Evolutionary conservation across 228 moss, liverwort and hornwort species (phyloP).

Genomic region (Sphagnum magellanicum): DNA sequence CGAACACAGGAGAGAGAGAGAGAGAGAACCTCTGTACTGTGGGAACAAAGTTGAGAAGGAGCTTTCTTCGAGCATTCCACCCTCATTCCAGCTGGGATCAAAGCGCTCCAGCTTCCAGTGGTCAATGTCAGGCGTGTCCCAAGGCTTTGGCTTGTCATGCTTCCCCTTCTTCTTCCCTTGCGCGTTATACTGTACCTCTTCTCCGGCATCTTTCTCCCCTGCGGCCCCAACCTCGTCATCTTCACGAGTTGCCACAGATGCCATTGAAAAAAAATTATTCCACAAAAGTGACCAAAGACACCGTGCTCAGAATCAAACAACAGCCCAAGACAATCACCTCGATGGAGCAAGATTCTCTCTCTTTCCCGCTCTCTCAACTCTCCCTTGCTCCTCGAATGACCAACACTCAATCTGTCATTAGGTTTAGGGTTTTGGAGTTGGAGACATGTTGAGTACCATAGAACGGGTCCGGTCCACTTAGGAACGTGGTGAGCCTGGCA

Average conservation of each 20-base stretch:
- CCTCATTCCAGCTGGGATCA: slow-evolving; percentile 65
- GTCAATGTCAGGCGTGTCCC: slow-evolving; percentile 88
- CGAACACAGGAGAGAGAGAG: not conserved
- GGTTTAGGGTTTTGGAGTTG: no score
- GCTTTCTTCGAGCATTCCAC: slow-evolving; percentile 95
- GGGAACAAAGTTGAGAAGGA: slow-evolving; percentile 98
- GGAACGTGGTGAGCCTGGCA: no score
- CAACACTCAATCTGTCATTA: no score
- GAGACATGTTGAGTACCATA: no score
- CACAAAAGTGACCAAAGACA: no score
- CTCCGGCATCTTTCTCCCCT: slow-evolving; percentile 1
- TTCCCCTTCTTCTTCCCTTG: slow-evolving; percentile 77
- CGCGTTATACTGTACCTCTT: slow-evolving; percentile 19
- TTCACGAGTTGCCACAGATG: not conserved
- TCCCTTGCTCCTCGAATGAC: no score
- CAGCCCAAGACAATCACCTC: no score
- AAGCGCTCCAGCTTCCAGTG: slow-evolving; percentile 95
- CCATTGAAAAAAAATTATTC: not conserved
- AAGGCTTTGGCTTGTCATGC: slow-evolving; percentile 90
- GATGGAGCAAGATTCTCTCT: no score
- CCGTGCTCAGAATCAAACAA: no score
- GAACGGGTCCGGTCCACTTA: no score
- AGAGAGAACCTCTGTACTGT: slow-evolving; percentile 62
- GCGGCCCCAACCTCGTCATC: slow-evolving; percentile 10
- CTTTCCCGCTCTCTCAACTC: no score